Evolutionary conservation across 768 basidiomycete species (phyloP), one percentile per base, ranked within the genome.

Genomic region (Leucocoprinus birnbaumii): DNA sequence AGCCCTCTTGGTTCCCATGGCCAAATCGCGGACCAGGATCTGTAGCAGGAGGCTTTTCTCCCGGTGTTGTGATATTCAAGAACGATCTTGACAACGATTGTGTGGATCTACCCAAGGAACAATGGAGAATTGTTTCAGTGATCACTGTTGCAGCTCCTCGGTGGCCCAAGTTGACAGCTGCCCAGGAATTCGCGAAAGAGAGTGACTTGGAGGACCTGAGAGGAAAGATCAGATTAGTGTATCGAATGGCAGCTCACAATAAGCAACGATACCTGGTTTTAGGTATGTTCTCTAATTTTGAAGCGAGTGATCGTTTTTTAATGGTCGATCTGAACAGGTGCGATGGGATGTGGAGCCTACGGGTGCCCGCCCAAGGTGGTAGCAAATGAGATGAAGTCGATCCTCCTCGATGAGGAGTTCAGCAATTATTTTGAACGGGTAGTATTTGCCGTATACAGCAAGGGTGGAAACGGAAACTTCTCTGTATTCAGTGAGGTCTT

Each of bases 291-390:
- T 3, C 27, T 42, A 11, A 9, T 2, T 46, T 26, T 22, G 25
- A 21, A 18, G 21, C 22, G 3, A 26, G 3, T 11, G 21, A 13
- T 8, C 3, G 13, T 22, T 2, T 18, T 13, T 2, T 19, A 35
- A 27, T 34, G 13, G 11, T 16, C 10, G 14, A 19, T 24, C 11
- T 40, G 24, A 18, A 8, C 42, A 75, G 76, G 73, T 58, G 76
- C 76, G 7, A 73, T 78, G 66, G 77, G 77, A 0, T 77, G 75
- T 53, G 77, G 77, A 7, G 74, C 69, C 1, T 78, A 77, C 55
- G 54, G 35, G 5, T 77, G 75, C 57, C 77, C 77, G 9, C 70
- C 76, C 2, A 58, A 58, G 3, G 63, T 71, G 25, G 76, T 78
- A 13, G 74, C 77, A 2, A 55, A 65, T 8, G 67, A 75, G 59